phyloP scores from a whole-genome alignment of 306 rosid species.

The Comarum palustre region DNA sequence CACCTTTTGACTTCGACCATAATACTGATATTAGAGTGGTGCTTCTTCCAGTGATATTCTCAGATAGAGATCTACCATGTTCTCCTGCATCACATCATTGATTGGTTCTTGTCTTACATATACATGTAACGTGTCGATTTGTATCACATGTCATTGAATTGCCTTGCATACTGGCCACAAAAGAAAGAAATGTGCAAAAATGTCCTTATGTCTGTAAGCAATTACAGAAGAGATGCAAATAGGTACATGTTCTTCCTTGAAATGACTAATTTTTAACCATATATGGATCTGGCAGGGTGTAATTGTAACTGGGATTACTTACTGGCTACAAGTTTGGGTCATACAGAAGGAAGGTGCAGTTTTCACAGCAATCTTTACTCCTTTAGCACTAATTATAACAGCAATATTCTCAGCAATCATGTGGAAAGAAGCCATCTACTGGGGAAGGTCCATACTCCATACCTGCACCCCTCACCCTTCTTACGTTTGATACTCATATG shows the following conservation, averaged over 20 bases:
- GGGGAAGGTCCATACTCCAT: slow-evolving; percentile 62
- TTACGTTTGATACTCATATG: not conserved
- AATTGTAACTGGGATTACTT: slow-evolving; percentile 67
- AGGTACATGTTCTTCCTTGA: not conserved
- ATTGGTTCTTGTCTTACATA: not conserved
- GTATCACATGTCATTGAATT: not conserved
- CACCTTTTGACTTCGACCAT: not conserved
- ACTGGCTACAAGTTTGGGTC: slow-evolving; percentile 85
- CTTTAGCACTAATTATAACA: slow-evolving; percentile 68
- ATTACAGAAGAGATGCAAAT: not conserved
- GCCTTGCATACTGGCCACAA: not conserved
- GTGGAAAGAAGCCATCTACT: slow-evolving; percentile 67
- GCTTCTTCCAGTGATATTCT: not conserved
- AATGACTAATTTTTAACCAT: not conserved
- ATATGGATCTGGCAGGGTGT: slow-evolving; percentile 56
- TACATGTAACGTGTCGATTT: not conserved
- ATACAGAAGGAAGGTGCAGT: slow-evolving; percentile 86
- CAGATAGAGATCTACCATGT: not conserved
- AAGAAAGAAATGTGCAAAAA: not conserved
- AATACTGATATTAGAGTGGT: not conserved
- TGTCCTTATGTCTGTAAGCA: not conserved
- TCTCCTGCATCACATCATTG: not conserved
- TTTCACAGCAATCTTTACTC: slow-evolving; percentile 84
- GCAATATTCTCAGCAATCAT: slow-evolving; percentile 66
- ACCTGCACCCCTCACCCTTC: not conserved